Base-by-base conservation (phyloP, 2,329 filamentous ascomycete species). In the Diaporthe sp. region DNA sequence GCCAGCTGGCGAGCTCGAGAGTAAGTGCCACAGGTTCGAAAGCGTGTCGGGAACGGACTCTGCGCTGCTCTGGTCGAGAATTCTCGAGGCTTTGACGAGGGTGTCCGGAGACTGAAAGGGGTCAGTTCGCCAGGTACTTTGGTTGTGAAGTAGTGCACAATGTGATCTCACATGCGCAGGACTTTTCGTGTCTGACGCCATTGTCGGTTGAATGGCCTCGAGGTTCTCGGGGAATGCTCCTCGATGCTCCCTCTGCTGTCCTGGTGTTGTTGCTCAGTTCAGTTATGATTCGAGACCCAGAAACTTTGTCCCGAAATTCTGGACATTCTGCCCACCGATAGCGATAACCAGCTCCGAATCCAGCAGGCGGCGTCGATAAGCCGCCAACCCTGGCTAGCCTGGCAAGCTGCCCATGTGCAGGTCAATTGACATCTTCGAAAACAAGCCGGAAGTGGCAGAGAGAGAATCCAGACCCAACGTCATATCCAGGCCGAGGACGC, bases 1-100 rank as follows among this genome's bases (percentile, higher is more conserved):
- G 1, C 83, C 82, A 30, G 83, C 80, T 4, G 83, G 83, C 2
- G 84, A 83, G 2, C 84, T 82, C 6, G 85, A 83, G n/a, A 91
- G 81, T 8, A 83, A 81, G 9, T 81, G 82, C 89, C 88, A 91
- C 19, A 91, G 77, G 28, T 82, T 81, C 71, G 85, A 82, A 52
- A 91, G 83, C 42, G 87, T 89, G 74, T 88, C 83, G 72, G 83
- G 86, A 77, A 83, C 84, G 76, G 79, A 81, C 72, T 82, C 85
- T 22, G 85, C 82, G 50, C 83, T 85, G 75, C 83, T 86, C 75
- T 90, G 87, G 76, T 91, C 89, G 66, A 91, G 86, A n/a, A 87
- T 84, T 81, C 88, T 85, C 40, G 89, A 87, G 73, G 85, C 85
- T 80, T 86, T 87, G 79, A 90, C 85, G 76, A 91, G 86, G 79